Conservation (phyloP, 768 basidiomycete genomes). For the Mycena chlorophos region DNA sequence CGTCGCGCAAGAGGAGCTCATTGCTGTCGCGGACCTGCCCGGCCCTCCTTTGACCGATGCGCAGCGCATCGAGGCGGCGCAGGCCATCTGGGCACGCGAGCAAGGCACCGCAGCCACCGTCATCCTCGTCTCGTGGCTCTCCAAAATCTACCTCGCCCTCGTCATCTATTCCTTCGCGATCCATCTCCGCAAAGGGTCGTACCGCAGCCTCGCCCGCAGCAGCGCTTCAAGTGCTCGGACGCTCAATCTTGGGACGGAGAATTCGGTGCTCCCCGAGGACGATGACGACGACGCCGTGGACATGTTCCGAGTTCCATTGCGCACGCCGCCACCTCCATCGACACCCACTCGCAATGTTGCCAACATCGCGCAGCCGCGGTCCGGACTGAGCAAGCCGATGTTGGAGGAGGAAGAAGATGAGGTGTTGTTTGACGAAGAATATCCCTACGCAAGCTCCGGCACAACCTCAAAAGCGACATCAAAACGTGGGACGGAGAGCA, state of each 20-base stretch:
- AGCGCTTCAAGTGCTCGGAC: slow-evolving; percentile 38
- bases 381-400: not conserved
- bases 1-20: slow-evolving; percentile 83
- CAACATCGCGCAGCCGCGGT: not conserved
- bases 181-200: slow-evolving; percentile 90
- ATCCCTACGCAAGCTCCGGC: slow-evolving; percentile 19
- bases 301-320: slow-evolving; percentile 66
- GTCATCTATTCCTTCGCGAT: slow-evolving; percentile 90
- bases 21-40: slow-evolving; percentile 55
- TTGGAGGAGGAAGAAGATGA: slow-evolving; percentile 16
- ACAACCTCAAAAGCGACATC: slow-evolving; percentile 18
- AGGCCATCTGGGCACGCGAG: slow-evolving; percentile 86
- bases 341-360: not conserved
- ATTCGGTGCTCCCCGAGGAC: slow-evolving; percentile 39
- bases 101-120: slow-evolving; percentile 77
- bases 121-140: slow-evolving; percentile 80
- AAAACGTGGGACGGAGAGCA: slow-evolving; percentile 21
- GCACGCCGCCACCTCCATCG: slow-evolving; percentile 20
- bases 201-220: slow-evolving; percentile 71
- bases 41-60: slow-evolving; percentile 59
- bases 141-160: slow-evolving; percentile 90
- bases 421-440: slow-evolving; percentile 20
- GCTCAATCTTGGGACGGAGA: slow-evolving; percentile 15
- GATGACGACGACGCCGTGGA: slow-evolving; percentile 69
- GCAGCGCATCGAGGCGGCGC: slow-evolving; percentile 71